Evolutionary conservation across 2,329 filamentous ascomycete species (phyloP).

Genomic region (Ophiostoma piceae): DNA sequence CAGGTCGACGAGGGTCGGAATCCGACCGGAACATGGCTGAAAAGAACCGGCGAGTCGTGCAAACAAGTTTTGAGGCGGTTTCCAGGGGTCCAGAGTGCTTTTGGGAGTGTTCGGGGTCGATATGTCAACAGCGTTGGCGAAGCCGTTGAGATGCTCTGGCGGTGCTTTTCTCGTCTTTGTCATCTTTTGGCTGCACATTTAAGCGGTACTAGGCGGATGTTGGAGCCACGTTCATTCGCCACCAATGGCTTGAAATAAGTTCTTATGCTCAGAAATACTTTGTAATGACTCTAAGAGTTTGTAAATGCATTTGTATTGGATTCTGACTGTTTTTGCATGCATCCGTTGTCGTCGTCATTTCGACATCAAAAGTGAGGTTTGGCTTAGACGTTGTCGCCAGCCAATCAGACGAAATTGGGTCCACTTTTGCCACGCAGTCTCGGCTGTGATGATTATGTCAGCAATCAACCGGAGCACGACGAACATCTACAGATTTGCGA

Average conservation of each 20-base stretch:
- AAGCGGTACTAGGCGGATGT: background rate
- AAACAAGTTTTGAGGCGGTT: background rate
- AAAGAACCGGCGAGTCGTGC: background rate
- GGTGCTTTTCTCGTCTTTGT: background rate
- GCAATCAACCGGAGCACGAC: background rate
- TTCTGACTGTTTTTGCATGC: too few relatives aligned
- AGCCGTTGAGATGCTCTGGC: background rate
- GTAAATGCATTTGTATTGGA: background rate
- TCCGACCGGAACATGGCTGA: background rate
- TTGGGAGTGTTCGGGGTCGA: background rate
- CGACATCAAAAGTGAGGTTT: constrained; percentile 16
- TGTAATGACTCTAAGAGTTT: background rate
- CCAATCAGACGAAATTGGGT: constrained; percentile 15
- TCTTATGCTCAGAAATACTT: background rate
- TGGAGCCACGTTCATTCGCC: background rate
- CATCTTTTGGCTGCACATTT: background rate
- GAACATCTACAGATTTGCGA: background rate
- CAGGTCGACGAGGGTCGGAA: background rate
- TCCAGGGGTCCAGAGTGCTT: background rate
- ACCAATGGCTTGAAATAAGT: background rate
- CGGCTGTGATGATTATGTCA: background rate
- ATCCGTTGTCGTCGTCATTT: background rate
- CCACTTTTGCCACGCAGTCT: background rate
- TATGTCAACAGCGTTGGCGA: background rate
- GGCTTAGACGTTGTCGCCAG: background rate